Base-by-base conservation (phyloP, 768 basidiomycete genomes). In the Tylopilus vinaceipallidus region DNA sequence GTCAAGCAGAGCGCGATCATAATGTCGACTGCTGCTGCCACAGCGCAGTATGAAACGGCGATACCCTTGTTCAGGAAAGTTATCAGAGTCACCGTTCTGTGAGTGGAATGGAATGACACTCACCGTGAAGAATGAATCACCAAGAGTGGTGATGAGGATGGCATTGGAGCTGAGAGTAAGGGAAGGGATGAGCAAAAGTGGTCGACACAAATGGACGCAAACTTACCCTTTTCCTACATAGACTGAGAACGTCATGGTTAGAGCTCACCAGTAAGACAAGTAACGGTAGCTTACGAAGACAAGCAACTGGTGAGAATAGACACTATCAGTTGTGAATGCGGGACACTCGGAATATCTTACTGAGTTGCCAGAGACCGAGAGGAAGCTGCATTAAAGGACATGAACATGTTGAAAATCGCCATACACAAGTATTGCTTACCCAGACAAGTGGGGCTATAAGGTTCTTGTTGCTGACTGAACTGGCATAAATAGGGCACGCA, bases 391-490 rank as follows among this genome's bases (percentile, higher is more conserved):
- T 29, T 8, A 20, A 29, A 32, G 3, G 8, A 23, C 12, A 19
- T 50, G 5, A 36, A 23, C 14, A 36, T 5, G 2, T 32, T 24
- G 34, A 34, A 12, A 12, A 5, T 24, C 4, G 6, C 35, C 22
- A 16, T 16, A 6, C 4, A 29, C 5, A 19, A 2, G 24, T 5
- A 38, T 19, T 14, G 7, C 49, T 37, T 9, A 49, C 48, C 48
- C 48, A 49, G n/a, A 49, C 5, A 6, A 49, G 17, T n/a, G 48
- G 48, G n/a, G 35, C 48, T 17, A 49, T 35, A 24, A 44, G 10
- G 7, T 6, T 49, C 17, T 23, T 43, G 2, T 44, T 14, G 42
- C 42, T 49, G 35, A 49, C 48, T 49, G 35, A 19, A 30, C 35
- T 4, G 32, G 17, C 14, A 30, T 29, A 7, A 38, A 13, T 6